Evolutionary conservation across 75 land plant genomes (phyloP), one percentile per base, ranked within the genome.

Genomic region (Cunninghamia lanceolata): DNA sequence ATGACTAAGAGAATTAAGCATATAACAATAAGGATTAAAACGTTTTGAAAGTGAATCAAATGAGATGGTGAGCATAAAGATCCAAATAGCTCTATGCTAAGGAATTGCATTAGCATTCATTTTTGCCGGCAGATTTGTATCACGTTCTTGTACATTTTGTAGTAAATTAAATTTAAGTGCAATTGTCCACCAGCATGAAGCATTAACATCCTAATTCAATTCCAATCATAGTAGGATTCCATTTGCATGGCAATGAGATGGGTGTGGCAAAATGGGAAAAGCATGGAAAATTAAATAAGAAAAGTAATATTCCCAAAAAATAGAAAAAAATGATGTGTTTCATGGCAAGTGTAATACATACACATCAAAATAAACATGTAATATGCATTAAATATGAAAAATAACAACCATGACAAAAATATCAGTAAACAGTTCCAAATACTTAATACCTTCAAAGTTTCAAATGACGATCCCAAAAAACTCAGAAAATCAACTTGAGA

Each of bases 51-150:
- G 32, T n/a, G 32, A 25, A 25, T 25, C 5, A 68, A 68, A 16
- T 15, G 56, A n/a, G n/a, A 54, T 54, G 56, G 56, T 16, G 56
- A 54, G 3, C 56, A 54, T 54, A 54, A 54, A 16, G 17, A 54
- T 15, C 56, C 56, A 54, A 8, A 32, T 28, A n/a, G 71, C 71
- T 68, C 32, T n/a, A 68, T 68, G 10, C 32, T 68, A 68, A 54
- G 56, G 71, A 68, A 68, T n/a, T n/a, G 32, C 71, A 68, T n/a
- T 68, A 68, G 71, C 71, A 68, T n/a, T 68, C 32, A n/a, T 68
- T 32, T 28, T 68, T n/a, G 10, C 71, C n/a, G 6, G n/a, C 71
- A 68, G 34, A n/a, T 68, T 68, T n/a, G 32, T 68, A 68, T 68
- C 71, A 28, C 7, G 32, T 28, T 68, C n/a, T 68, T n/a, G 0